Evolutionary conservation across 2,329 filamentous ascomycete species (phyloP), one percentile per base, ranked within the genome.

Genomic region (Microcyclospora tardicrescens): DNA sequence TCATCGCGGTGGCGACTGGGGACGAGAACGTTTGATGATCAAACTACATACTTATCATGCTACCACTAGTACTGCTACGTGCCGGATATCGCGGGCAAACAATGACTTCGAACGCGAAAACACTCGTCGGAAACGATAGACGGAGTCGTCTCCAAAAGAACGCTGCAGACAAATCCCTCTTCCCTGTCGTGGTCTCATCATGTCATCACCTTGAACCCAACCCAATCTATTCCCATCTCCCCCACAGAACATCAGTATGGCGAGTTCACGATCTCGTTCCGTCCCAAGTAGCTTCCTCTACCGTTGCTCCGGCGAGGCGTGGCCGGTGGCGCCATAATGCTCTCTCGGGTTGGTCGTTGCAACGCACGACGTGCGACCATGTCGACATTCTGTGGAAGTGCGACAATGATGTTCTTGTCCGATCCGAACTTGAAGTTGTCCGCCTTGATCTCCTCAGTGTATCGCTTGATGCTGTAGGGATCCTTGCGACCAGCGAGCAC

Each of bases 371-470:
- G 87, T 34, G 80, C 81, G 10, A 98, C 84, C 87, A 96, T 96
- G 62, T 95, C 93, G 50, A 98, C 91, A 61, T 96, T 87, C 57
- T 98, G 94, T 2, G 91, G 87, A 46, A 98, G 67, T 1, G 91
- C 91, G 28, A 98, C 89, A 54, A 98, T 94, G 53, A 98, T 85
- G 54, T 95, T 95, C 74, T 94, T 93, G 62, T 98, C 91, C 5
- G 81, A 87, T 34, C 89, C 89, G 55, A 86, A 98, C 54, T 91
- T 86, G 77, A 98, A 98, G 60, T 98, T 93, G 60, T 98, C 91
- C 3, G 91, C 91, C 70, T 93, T 95, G 57, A 98, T 86, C 46
- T 93, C 82, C 54, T 98, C 91, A 1, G 77, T 73, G 58, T 98
- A 98, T 12, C 91, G 81, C 71, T 96, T 95, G 71, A 98, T 96